Conservation (phyloP, 2,329 filamentous ascomycete species). For the Fusarium sp. region DNA sequence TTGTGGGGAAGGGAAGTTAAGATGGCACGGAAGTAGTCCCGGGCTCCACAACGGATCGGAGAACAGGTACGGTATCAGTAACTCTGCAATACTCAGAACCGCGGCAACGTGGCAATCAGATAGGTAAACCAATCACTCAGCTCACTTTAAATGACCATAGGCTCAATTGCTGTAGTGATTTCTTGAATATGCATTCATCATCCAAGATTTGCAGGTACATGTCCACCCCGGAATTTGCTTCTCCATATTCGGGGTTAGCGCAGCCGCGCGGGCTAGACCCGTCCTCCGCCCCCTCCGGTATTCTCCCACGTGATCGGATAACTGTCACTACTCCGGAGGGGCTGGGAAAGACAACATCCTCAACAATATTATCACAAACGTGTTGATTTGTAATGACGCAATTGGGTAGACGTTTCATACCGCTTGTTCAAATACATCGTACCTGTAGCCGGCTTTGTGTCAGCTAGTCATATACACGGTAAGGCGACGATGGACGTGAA, state of each 20-base stretch:
- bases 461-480: too few relatives aligned
- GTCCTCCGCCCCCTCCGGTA: neutral
- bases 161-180: too few relatives aligned
- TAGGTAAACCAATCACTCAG: too few relatives aligned
- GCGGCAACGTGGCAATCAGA: too few relatives aligned
- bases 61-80: too few relatives aligned
- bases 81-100: too few relatives aligned
- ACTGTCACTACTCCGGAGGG: neutral
- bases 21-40: slow-evolving; percentile 18
- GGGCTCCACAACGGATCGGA: slow-evolving; percentile 14
- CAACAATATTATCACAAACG: neutral
- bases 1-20: slow-evolving; percentile 14
- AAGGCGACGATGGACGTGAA: too few relatives aligned
- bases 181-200: neutral
- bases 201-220: neutral
- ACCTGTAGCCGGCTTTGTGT: neutral
- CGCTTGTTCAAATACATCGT: too few relatives aligned
- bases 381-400: neutral
- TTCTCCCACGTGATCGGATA: slow-evolving; percentile 29
- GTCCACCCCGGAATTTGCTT: neutral
- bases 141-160: too few relatives aligned
- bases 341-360: neutral
- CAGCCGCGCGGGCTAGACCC: neutral
- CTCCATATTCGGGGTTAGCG: neutral
- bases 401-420: neutral